Evolutionary conservation across 768 basidiomycete genomes (phyloP).

Genomic region (Trametes cingulata): DNA sequence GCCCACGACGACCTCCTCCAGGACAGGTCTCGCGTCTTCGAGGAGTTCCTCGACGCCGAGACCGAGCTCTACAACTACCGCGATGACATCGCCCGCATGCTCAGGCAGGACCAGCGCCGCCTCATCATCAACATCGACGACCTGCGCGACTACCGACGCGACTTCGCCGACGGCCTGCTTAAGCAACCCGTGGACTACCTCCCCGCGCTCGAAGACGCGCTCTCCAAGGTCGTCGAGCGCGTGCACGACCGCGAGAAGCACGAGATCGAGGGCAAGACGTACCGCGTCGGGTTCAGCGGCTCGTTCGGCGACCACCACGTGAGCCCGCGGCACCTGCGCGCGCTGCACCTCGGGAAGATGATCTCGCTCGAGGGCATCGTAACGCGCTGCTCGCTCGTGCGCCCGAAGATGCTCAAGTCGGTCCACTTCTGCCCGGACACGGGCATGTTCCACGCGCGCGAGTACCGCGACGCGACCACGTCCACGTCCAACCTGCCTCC

Average conservation of each 20-base stretch:
- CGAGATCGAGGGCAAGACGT: constrained; percentile 76
- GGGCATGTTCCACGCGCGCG: constrained; percentile 76
- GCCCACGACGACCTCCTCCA: constrained; percentile 70
- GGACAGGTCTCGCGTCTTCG: constrained; percentile 77
- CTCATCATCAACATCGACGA: constrained; percentile 96
- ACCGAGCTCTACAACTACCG: constrained; percentile 76
- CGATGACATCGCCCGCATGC: constrained; percentile 80
- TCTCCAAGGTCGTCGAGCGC: constrained; percentile 69
- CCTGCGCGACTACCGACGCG: constrained; percentile 88
- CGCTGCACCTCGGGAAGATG: constrained; percentile 91
- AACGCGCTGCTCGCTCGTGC: constrained; percentile 94
- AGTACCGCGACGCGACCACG: constrained; percentile 92
- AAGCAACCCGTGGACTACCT: constrained; percentile 86
- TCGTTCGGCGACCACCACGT: constrained; percentile 99
- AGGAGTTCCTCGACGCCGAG: constrained; percentile 78
- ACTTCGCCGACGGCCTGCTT: constrained; percentile 84
- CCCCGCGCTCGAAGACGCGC: constrained; percentile 87
- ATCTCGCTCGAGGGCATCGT: constrained; percentile 98
- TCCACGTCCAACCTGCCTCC: constrained; percentile 85
- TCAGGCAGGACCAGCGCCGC: constrained; percentile 80
- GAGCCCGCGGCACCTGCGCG: constrained; percentile 88
- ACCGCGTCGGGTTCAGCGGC: constrained; percentile 88
- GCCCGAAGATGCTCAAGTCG: constrained; percentile 97
- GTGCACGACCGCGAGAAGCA: constrained; percentile 80
- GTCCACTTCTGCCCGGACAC: constrained; percentile 95